phyloP scores from a whole-genome alignment of 169 alveolate genomes.

The Plasmodium billcollinsi region DNA sequence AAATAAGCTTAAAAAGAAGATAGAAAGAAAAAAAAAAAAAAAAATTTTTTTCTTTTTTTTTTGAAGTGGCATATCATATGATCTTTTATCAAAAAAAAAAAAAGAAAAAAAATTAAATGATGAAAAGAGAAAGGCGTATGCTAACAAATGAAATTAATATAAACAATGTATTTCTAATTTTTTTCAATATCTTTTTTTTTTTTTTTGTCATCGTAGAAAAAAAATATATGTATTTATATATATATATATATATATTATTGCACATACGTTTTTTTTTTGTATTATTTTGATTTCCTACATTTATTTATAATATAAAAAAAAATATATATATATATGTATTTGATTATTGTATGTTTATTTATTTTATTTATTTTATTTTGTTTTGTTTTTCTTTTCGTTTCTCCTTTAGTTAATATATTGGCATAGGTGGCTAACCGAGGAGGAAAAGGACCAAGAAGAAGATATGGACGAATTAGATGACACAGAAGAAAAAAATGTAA shows the following conservation, averaged over 20 bases:
- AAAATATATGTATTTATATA: not conserved
- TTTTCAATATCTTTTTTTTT: not conserved
- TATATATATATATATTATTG: not conserved
- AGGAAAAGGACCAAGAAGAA: slow-evolving; percentile 27
- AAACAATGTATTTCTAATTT: not conserved
- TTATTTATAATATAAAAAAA: no score
- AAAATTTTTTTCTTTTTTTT: not conserved
- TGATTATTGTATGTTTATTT: not conserved
- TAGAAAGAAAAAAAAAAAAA: slow-evolving; percentile 8
- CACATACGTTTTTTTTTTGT: no score
- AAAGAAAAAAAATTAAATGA: slow-evolving; percentile 22
- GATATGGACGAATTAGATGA: slow-evolving; percentile 23
- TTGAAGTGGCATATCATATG: slow-evolving; percentile 24
- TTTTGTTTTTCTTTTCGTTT: not conserved
- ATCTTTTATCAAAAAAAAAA: slow-evolving; percentile 60
- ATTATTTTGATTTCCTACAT: no score
- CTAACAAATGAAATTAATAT: slow-evolving; percentile 32
- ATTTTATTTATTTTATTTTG: not conserved
- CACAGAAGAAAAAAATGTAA: slow-evolving; percentile 6
- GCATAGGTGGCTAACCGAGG: slow-evolving; percentile 64
- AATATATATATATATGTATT: no score
- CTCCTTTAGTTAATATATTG: slow-evolving; percentile 58
- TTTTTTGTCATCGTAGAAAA: not conserved
- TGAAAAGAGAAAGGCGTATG: slow-evolving; percentile 77
- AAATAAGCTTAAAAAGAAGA: slow-evolving; percentile 8